phyloP scores from a whole-genome alignment of 768 basidiomycete species.

The Pleurotus eryngii region DNA sequence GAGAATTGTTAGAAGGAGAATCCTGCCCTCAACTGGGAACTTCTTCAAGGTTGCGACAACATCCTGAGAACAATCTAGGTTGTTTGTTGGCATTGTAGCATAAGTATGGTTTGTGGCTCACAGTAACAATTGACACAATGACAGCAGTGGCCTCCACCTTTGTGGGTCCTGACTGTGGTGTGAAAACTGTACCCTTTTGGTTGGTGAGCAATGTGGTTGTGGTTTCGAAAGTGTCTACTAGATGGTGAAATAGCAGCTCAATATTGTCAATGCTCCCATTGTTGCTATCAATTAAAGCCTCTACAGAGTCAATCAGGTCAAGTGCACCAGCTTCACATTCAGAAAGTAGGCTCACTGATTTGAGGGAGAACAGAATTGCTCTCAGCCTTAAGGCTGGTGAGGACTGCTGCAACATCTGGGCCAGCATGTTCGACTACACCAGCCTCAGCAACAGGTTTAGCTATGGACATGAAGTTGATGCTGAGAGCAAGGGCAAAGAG shows the following conservation, averaged over 20 bases:
- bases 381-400: constrained; percentile 17
- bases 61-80: constrained; percentile 11
- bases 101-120: constrained; percentile 6
- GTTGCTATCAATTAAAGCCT: neutral
- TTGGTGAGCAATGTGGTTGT: constrained; percentile 15
- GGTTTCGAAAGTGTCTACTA: constrained; percentile 18
- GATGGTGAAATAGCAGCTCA: constrained; percentile 18
- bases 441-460: neutral
- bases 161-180: constrained; percentile 18
- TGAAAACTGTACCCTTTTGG: constrained; percentile 7
- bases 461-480: neutral
- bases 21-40: constrained; percentile 15
- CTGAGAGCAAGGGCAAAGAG: neutral
- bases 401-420: constrained; percentile 15
- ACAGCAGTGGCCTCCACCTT: constrained; percentile 21
- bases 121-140: constrained; percentile 21
- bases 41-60: constrained; percentile 17
- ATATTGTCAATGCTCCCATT: constrained; percentile 15
- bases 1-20: constrained; percentile 18
- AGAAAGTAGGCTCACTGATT: constrained; percentile 13
- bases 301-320: constrained; percentile 1
- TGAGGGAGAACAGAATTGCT: constrained; percentile 17
- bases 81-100: neutral
- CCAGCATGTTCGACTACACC: neutral
- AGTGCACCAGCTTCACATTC: neutral